A percentile compares a stretch with the other conserved stretches of the same genome.
Conservation (phyloP, 1,284 basidiomycete species). For the Sutorius eximius region DNA sequence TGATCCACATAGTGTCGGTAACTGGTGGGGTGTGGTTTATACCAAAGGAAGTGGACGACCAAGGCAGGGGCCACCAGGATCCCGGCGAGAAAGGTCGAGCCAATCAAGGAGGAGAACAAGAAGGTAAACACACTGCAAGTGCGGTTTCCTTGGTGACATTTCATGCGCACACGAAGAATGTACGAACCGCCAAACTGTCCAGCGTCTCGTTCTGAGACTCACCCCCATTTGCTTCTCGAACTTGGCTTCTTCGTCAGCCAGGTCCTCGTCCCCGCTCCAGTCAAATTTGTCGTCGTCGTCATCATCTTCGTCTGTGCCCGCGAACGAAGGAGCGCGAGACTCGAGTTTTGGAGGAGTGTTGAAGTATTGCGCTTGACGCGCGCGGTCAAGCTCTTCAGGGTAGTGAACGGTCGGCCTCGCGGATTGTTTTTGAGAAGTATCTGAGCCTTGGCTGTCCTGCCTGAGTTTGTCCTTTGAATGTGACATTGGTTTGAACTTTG, state of each 20-base stretch:
- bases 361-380: constrained; percentile 25
- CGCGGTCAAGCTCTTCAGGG: constrained; percentile 39
- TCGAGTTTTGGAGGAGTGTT: constrained; percentile 30
- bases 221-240: constrained; percentile 59
- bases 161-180: constrained; percentile 1
- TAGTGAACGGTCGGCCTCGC: constrained; percentile 54
- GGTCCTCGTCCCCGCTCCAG: constrained; percentile 74
- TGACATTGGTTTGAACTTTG: constrained; percentile 13
- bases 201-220: constrained; percentile 45
- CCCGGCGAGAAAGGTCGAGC: constrained; percentile 63
- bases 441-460: constrained; percentile 16
- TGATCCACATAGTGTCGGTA: constrained; percentile 59
- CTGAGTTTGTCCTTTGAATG: constrained; percentile 3
- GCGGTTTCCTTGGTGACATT: constrained; percentile 3
- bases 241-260: constrained; percentile 66
- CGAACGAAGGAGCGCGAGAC: constrained; percentile 48
- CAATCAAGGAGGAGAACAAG: constrained; percentile 70
- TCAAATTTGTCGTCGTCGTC: constrained; percentile 56
- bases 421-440: constrained; percentile 11
- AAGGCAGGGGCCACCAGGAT: constrained; percentile 60
- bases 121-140: constrained; percentile 52
- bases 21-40: constrained; percentile 54
- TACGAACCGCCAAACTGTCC: constrained; percentile 55
- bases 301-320: constrained; percentile 60
- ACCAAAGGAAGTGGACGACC: constrained; percentile 68